A percentile compares a stretch with the other conserved stretches of the same genome.
phyloP scores from a whole-genome alignment of 768 basidiomycete genomes.

The Termitomyces sp. region DNA sequence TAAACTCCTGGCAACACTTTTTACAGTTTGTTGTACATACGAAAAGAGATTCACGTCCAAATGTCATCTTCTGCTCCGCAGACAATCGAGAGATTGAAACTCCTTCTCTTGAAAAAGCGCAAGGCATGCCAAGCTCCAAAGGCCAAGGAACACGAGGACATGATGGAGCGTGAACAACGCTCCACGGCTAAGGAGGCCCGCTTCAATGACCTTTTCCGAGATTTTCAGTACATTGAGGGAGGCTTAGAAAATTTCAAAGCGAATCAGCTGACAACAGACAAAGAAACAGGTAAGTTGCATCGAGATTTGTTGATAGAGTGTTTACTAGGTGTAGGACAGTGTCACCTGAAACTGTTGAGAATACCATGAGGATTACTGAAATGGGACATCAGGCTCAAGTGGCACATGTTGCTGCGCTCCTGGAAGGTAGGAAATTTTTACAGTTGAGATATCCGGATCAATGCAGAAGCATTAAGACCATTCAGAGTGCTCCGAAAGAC shows the following conservation, averaged over 20 bases:
- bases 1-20: neutral
- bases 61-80: conserved; percentile 7
- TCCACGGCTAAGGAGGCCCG: conserved; percentile 6
- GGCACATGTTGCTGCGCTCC: conserved; percentile 5
- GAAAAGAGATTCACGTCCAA: neutral
- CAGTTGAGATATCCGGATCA: neutral
- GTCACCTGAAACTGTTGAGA: conserved; percentile 6
- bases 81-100: conserved; percentile 7
- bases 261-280: neutral
- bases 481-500: conserved; percentile 6
- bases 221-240: conserved; percentile 6
- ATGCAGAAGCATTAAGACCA: neutral
- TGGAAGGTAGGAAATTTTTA: conserved; percentile 9
- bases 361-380: conserved; percentile 8
- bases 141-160: conserved; percentile 8
- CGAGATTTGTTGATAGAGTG: neutral
- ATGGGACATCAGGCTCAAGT: conserved; percentile 8
- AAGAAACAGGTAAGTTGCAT: conserved; percentile 5
- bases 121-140: conserved; percentile 2
- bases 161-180: conserved; percentile 9
- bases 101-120: conserved; percentile 5
- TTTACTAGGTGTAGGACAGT: neutral
- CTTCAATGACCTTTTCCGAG: conserved; percentile 8
- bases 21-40: neutral
- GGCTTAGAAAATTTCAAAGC: conserved; percentile 1